phyloP scores from a whole-genome alignment of 2,329 filamentous ascomycete species.

The Fusarium decemcellulare region DNA sequence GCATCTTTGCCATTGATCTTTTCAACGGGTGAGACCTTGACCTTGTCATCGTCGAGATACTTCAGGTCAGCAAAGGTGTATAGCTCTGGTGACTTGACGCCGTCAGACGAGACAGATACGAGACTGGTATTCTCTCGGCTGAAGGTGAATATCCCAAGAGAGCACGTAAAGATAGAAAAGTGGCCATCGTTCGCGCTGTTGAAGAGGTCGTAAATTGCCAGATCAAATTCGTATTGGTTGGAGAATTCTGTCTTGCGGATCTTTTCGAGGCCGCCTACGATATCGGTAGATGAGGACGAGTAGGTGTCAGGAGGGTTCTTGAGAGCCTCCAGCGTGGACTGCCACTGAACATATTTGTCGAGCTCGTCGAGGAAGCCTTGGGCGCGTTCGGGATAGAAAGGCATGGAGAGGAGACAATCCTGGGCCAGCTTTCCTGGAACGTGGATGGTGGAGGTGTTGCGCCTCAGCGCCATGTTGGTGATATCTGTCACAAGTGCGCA shows the following conservation, averaged over 20 bases:
- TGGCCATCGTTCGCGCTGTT: constrained; percentile 1
- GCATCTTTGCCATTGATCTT: constrained; percentile 10
- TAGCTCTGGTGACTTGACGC: neutral
- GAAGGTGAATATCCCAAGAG: neutral
- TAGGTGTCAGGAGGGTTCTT: constrained; percentile 24
- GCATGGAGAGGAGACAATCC: constrained; percentile 12
- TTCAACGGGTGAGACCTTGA: neutral
- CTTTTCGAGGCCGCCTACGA: constrained; percentile 14
- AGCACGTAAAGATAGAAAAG: neutral
- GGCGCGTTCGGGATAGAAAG: constrained; percentile 1
- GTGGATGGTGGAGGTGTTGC: neutral
- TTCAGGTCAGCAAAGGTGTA: neutral
- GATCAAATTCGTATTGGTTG: constrained; percentile 18
- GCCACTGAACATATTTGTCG: constrained; percentile 17
- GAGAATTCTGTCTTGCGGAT: neutral
- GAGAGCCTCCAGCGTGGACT: constrained; percentile 31
- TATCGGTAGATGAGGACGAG: constrained; percentile 13
- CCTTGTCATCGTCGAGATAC: neutral
- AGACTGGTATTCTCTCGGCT: neutral
- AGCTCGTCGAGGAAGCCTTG: neutral
- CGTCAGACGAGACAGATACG: constrained; percentile 2
- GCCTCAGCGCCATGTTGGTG: neutral
- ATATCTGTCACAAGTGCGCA: neutral
- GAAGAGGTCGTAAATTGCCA: constrained; percentile 9
- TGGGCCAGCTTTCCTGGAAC: constrained; percentile 2